phyloP scores from a whole-genome alignment of 2,329 filamentous ascomycete genomes.

The Fusarium phyllophilum region DNA sequence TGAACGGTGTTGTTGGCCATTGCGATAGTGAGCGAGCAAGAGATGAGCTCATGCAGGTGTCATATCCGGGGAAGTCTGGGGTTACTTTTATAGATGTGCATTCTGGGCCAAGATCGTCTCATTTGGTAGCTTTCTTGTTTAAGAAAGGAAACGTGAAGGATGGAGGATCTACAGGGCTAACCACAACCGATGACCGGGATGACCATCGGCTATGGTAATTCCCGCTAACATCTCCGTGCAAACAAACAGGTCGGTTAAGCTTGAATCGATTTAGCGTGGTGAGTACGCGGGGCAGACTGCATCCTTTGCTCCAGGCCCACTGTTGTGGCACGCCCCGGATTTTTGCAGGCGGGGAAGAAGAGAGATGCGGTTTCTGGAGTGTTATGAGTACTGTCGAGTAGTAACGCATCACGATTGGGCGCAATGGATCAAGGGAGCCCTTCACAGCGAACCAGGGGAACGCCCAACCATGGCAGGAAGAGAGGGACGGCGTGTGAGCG shows the following conservation, averaged over 20 bases:
- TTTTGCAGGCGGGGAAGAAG: neutral
- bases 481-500: neutral
- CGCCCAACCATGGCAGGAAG: neutral
- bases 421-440: neutral
- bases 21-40: neutral
- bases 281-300: neutral
- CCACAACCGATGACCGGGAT: neutral
- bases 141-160: neutral
- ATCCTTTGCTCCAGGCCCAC: neutral
- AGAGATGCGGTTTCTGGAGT: neutral
- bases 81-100: neutral
- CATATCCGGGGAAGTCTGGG: neutral
- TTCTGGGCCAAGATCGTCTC: neutral
- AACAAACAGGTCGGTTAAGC: too few species aligned
- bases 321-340: neutral
- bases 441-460: accelerated
- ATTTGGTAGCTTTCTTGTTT: neutral
- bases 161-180: neutral
- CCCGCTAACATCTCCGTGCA: neutral
- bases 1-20: neutral
- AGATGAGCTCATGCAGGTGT: neutral
- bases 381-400: too few species aligned
- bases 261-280: neutral
- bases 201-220: neutral
- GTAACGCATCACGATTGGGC: accelerated